These are phyloP conservation scores for Pittosporum tobira DNA, from an alignment of 129 eudicot species.

Conservation along the genomic window DNA sequence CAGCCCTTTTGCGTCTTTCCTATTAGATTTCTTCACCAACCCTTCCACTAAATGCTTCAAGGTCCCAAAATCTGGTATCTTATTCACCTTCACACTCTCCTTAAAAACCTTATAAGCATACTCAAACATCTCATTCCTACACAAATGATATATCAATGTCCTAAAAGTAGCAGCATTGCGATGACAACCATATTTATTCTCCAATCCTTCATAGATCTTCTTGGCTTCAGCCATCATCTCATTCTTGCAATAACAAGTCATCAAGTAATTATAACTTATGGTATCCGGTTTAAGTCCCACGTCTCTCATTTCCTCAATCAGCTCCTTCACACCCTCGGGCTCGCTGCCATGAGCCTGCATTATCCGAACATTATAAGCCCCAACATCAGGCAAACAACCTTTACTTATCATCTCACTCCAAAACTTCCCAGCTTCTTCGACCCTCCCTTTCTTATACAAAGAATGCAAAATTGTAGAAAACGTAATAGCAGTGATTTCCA, in stretches of 20 bases:
- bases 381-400: conserved; percentile 56
- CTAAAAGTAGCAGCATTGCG: conserved; percentile 82
- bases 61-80: conserved; percentile 70
- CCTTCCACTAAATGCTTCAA: conserved; percentile 71
- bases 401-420: conserved; percentile 72
- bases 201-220: conserved; percentile 54
- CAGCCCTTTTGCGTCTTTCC: conserved; percentile 59
- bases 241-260: conserved; percentile 62
- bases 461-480: conserved; percentile 59
- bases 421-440: conserved; percentile 47
- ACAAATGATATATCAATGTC: conserved; percentile 57
- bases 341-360: conserved; percentile 43
- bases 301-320: conserved; percentile 66
- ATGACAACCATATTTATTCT: conserved; percentile 35
- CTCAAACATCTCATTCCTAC: conserved; percentile 56
- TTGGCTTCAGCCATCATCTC: conserved; percentile 78
- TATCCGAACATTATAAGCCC: conserved; percentile 56
- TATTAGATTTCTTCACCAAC: conserved; percentile 40
- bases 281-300: conserved; percentile 56
- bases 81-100: conserved; percentile 58
- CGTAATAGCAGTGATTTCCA: conserved; percentile 32
- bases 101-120: conserved; percentile 74
- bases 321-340: conserved; percentile 40
- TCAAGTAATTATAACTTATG: conserved; percentile 61
- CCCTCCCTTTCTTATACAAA: conserved; percentile 53